These are phyloP conservation scores for Blechomonas ayalai DNA, from an alignment of 208 protist species.

Conservation along the genomic window DNA sequence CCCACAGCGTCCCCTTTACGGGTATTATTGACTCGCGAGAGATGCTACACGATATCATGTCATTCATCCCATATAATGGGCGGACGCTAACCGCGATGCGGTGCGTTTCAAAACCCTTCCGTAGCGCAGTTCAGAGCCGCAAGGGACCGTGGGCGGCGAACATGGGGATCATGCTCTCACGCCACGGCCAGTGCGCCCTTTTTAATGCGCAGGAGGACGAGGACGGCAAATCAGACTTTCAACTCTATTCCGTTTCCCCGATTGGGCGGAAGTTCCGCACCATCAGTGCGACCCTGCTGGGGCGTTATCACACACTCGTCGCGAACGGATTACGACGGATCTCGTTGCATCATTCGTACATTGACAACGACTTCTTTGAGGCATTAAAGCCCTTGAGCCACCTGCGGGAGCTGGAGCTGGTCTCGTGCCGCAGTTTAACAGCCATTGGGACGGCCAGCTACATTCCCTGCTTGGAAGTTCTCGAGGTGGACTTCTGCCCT, in stretches of 20 bases:
- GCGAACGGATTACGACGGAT: slow-evolving; percentile 64
- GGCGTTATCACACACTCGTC: slow-evolving; percentile 54
- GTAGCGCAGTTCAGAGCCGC: slow-evolving; percentile 61
- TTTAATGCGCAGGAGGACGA: slow-evolving; percentile 76
- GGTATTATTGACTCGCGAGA: slow-evolving; percentile 42
- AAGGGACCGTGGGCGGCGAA: slow-evolving; percentile 52
- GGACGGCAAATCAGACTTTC: slow-evolving; percentile 47
- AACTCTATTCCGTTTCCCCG: slow-evolving; percentile 58
- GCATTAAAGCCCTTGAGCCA: slow-evolving; percentile 36
- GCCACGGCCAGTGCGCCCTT: slow-evolving; percentile 65
- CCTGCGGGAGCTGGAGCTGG: slow-evolving; percentile 59
- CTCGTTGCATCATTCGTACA: slow-evolving; percentile 56
- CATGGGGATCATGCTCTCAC: slow-evolving; percentile 76
- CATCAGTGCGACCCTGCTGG: slow-evolving; percentile 51
- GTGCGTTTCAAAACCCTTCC: slow-evolving; percentile 71
- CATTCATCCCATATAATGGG: slow-evolving; percentile 80
- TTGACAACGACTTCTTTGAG: slow-evolving; percentile 68
- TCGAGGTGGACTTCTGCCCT: slow-evolving; percentile 66
- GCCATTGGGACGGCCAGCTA: slow-evolving; percentile 39
- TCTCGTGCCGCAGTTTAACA: slow-evolving; percentile 60
- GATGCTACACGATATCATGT: slow-evolving; percentile 61
- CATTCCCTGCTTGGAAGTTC: slow-evolving; percentile 35
- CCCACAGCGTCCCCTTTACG: slow-evolving; percentile 32
- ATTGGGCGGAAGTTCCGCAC: slow-evolving; percentile 75
- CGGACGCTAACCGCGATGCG: slow-evolving; percentile 73